These are phyloP conservation scores for Pilasporangium apinafurcum DNA, from an alignment of 352 stramenopile genomes.

Conservation along the genomic window DNA sequence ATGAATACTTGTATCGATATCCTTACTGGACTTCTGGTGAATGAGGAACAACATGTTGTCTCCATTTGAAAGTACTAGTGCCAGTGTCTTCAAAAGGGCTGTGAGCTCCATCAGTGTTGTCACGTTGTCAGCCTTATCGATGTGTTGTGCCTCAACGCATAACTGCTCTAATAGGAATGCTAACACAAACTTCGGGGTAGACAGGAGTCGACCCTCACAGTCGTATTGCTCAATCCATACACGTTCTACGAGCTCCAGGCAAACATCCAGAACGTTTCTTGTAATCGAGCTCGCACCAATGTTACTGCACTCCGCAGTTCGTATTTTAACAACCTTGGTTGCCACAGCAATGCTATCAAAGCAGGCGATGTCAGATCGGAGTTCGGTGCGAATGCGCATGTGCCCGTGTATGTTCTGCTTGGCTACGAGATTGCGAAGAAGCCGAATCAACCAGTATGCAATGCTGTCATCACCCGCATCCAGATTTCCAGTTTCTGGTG, in stretches of 20 bases:
- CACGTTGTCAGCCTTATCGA: neutral
- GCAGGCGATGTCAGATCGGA: slow-evolving; percentile 12
- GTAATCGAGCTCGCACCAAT: slow-evolving; percentile 4
- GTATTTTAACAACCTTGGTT: slow-evolving; percentile 2
- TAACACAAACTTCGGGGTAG: slow-evolving; percentile 7
- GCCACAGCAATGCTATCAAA: slow-evolving; percentile 9
- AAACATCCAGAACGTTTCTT: slow-evolving; percentile 7
- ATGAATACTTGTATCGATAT: too few species aligned
- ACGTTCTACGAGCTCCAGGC: slow-evolving; percentile 18
- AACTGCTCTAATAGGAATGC: slow-evolving; percentile 12
- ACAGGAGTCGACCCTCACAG: slow-evolving; percentile 16
- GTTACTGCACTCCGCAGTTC: neutral
- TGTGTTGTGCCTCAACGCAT: slow-evolving; percentile 1
- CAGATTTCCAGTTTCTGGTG: neutral
- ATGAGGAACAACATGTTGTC: neutral
- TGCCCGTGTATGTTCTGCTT: neutral
- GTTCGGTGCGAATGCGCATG: slow-evolving; percentile 3
- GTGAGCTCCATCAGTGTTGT: slow-evolving; percentile 5
- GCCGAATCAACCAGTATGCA: slow-evolving; percentile 20
- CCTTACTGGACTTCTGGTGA: too few species aligned
- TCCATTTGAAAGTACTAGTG: slow-evolving; percentile 17
- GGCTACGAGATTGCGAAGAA: slow-evolving; percentile 26
- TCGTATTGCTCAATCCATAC: slow-evolving; percentile 29
- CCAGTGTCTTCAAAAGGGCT: slow-evolving; percentile 9
- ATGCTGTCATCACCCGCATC: neutral